Evolutionary conservation across 2,329 filamentous ascomycete species (phyloP).

Genomic region (Fusarium xyrophilum): DNA sequence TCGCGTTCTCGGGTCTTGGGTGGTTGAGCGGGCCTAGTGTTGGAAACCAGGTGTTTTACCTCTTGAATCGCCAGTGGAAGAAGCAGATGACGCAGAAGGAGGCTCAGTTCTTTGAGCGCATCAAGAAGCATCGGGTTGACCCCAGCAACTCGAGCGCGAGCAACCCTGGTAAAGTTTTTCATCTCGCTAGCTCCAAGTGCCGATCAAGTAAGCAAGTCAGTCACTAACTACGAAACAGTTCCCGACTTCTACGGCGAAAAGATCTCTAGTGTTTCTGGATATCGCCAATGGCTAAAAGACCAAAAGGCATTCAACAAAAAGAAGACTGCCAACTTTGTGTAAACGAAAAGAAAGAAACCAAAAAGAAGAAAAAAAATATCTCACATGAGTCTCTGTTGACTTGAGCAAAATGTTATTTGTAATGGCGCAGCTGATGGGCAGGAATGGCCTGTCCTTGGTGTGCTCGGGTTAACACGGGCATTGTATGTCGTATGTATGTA

Average conservation of each 20-base stretch:
- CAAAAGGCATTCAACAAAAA: conserved; percentile 97
- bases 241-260: conserved; percentile 99
- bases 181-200: background rate
- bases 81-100: conserved; percentile 85
- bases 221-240: conserved; percentile 56
- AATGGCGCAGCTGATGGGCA: conserved; percentile 37
- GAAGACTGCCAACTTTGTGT: conserved; percentile 74
- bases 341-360: conserved; percentile 42
- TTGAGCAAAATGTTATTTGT: conserved; percentile 26
- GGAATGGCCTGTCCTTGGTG: conserved; percentile 23
- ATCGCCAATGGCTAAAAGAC: conserved; percentile 96
- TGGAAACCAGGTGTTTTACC: conserved; percentile 80
- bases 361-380: background rate
- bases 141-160: conserved; percentile 86
- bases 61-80: conserved; percentile 74
- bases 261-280: conserved; percentile 90
- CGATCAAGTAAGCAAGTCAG: background rate
- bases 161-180: conserved; percentile 69
- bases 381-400: conserved; percentile 3
- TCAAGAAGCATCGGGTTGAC: conserved; percentile 92
- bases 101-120: conserved; percentile 87
- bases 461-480: conserved; percentile 31
- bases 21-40: conserved; percentile 88
- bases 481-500: conserved; percentile 43
- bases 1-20: conserved; percentile 78